A percentile compares a stretch with the other conserved stretches of the same genome.
Conservation (phyloP, 306 rosid species). For the Hippophae tibetana region DNA sequence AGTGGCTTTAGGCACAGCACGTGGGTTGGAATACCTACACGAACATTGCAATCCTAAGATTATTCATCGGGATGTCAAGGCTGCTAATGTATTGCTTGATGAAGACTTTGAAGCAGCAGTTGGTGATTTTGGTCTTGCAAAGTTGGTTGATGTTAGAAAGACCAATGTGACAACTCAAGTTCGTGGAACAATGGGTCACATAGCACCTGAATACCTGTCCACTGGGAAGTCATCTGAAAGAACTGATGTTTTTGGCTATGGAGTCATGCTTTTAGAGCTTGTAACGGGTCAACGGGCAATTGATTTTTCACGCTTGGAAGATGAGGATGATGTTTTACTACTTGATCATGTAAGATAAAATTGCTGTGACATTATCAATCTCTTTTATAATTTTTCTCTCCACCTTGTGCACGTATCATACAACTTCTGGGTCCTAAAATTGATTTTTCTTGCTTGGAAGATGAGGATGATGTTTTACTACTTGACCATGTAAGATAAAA, state of each 20-base stretch:
- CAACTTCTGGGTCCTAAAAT: constrained; percentile 16
- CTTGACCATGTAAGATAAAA: constrained; percentile 79
- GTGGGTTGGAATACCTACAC: constrained; percentile 93
- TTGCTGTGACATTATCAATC: not conserved
- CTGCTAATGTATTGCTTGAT: constrained; percentile 92
- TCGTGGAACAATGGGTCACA: constrained; percentile 99
- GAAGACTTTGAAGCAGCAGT: constrained; percentile 98
- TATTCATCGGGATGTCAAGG: constrained; percentile 98
- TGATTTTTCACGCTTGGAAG: constrained; percentile 93
- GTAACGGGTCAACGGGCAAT: constrained; percentile 97
- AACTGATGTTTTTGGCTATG: constrained; percentile 98
- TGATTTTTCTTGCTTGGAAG: constrained; percentile 93
- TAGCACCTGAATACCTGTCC: constrained; percentile 97
- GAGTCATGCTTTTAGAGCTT: constrained; percentile 90
- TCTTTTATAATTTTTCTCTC: constrained; percentile 1
- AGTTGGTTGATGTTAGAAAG: constrained; percentile 89
- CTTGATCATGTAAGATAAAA: constrained; percentile 80
- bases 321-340: constrained; percentile 86
- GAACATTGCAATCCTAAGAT: constrained; percentile 99
- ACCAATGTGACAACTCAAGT: constrained; percentile 95
- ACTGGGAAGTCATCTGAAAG: constrained; percentile 97
- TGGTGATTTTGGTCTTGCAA: constrained; percentile 97
- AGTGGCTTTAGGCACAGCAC: constrained; percentile 93
- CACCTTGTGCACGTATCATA: not conserved
- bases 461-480: constrained; percentile 85